Evolutionary conservation across 2,329 filamentous ascomycete species (phyloP), one percentile per base, ranked within the genome.

Genomic region (Penicillium expansum): DNA sequence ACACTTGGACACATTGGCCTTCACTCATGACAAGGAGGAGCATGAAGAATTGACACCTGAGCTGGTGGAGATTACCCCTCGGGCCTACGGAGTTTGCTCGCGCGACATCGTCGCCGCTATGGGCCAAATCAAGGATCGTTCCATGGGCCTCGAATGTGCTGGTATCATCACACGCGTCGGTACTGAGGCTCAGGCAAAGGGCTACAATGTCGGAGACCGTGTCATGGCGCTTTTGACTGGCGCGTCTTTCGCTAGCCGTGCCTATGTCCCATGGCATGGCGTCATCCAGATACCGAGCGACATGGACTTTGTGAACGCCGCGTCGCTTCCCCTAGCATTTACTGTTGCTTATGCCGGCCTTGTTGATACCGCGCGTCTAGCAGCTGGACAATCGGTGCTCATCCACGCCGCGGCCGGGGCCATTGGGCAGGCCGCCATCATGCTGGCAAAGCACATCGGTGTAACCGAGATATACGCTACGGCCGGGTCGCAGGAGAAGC

Each of bases 1-100:
- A 2, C 42, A 44, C 42, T 16, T 57, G 20, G 48, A 48, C 7
- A 57, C 49, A 14, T 13, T 58, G 4, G 47, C 47, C 1, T 58
- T 47, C 11, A 30, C 24, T 30, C n/a, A n/a, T 24, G 55, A 54
- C 24, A 41, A 29, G 1, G 22, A 39, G 9, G 32, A 30, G 11
- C 29, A 11, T 30, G 29, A 4, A 10, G 29, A 30, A 9, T 4
- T 30, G 11, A 11, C 29, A 10, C 29, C 29, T 11, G 29, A 30
- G 11, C 29, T 30, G 10, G 29, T 30, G 9, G 29, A 30, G 7
- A 42, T 42, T 20, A 20, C 39, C 29, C 29, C 29, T 30, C 29
- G 29, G 11, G 29, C 29, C 11, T 10, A 30, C 9, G 29, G 29
- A 10, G 29, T 10, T 30, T 30, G 29, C 29, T 30, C 29, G 9